phyloP scores from a whole-genome alignment of 305 asterid genomes.

The Coffea humblotiana region DNA sequence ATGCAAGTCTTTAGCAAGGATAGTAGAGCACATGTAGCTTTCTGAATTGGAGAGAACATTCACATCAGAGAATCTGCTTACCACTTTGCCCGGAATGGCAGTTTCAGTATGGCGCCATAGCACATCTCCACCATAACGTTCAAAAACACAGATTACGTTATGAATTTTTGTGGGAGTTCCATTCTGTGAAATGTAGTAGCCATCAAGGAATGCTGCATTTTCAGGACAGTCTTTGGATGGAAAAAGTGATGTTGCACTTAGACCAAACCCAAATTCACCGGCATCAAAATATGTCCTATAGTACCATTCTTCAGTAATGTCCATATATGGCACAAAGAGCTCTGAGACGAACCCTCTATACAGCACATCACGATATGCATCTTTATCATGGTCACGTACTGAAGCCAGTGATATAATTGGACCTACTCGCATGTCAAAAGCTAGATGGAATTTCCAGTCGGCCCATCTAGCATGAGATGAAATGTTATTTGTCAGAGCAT shows the following conservation, averaged over 20 bases:
- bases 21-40: neutral
- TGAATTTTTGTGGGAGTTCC: slow-evolving; percentile 41
- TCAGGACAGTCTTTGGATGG: slow-evolving; percentile 58
- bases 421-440: slow-evolving; percentile 71
- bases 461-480: slow-evolving; percentile 47
- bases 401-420: slow-evolving; percentile 59
- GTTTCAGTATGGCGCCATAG: slow-evolving; percentile 70
- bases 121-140: slow-evolving; percentile 51
- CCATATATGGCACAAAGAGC: slow-evolving; percentile 73
- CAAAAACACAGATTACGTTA: slow-evolving; percentile 55
- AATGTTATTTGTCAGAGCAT: neutral
- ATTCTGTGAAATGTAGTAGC: slow-evolving; percentile 35
- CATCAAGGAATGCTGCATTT: slow-evolving; percentile 56
- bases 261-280: slow-evolving; percentile 58
- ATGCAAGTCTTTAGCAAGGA: no score
- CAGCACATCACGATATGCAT: slow-evolving; percentile 45
- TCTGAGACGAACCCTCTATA: slow-evolving; percentile 66
- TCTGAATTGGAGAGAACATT: neutral
- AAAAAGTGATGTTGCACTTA: slow-evolving; percentile 44
- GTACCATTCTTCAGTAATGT: slow-evolving; percentile 66
- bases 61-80: slow-evolving; percentile 2
- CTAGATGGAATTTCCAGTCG: slow-evolving; percentile 56
- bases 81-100: slow-evolving; percentile 40
- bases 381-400: slow-evolving; percentile 44
- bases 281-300: slow-evolving; percentile 54